Percentiles rank a stretch among this genome's conserved stretches.
Evolutionary conservation across 202 grass and related monocot genomes (phyloP).

Genomic region (Musa balbisiana): DNA sequence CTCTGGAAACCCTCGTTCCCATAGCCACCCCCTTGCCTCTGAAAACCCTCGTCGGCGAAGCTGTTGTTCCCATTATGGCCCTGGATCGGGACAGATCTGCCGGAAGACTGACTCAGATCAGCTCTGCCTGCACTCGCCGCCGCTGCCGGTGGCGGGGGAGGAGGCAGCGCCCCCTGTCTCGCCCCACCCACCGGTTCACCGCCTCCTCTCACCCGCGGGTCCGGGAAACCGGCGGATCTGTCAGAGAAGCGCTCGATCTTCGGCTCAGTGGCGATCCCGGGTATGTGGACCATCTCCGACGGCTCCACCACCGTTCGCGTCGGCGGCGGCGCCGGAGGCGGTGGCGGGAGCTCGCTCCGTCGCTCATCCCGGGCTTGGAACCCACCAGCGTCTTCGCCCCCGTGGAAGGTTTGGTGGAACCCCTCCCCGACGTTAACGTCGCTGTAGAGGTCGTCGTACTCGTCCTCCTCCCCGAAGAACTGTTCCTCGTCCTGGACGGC

Average conservation of each 20-base stretch:
- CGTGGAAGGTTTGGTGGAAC: not conserved
- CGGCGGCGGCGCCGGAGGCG: not conserved
- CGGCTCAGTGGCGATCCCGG: not conserved
- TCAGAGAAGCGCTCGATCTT: not conserved
- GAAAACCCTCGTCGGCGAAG: not conserved
- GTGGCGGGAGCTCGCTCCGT: not conserved
- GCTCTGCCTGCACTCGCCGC: not conserved
- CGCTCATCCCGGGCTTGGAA: not conserved
- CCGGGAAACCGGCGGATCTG: not conserved
- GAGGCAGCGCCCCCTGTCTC: not conserved
- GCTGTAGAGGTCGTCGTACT: slow-evolving; percentile 1
- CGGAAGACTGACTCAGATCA: not conserved
- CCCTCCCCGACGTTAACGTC: slow-evolving; percentile 1
- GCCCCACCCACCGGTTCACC: not conserved
- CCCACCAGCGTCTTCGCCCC: not conserved
- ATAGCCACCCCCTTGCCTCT: not conserved
- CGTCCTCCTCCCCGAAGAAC: slow-evolving; percentile 3
- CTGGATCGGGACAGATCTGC: not conserved
- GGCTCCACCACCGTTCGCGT: not conserved
- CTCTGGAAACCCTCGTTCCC: not conserved
- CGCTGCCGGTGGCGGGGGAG: not conserved
- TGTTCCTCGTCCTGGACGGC: slow-evolving; percentile 13
- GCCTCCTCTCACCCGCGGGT: not conserved
- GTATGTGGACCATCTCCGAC: not conserved
- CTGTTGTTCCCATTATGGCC: not conserved